These are phyloP conservation scores for Scheffersomyces spartinae DNA, from an alignment of 805 yeast genomes.

Conservation along the genomic window DNA sequence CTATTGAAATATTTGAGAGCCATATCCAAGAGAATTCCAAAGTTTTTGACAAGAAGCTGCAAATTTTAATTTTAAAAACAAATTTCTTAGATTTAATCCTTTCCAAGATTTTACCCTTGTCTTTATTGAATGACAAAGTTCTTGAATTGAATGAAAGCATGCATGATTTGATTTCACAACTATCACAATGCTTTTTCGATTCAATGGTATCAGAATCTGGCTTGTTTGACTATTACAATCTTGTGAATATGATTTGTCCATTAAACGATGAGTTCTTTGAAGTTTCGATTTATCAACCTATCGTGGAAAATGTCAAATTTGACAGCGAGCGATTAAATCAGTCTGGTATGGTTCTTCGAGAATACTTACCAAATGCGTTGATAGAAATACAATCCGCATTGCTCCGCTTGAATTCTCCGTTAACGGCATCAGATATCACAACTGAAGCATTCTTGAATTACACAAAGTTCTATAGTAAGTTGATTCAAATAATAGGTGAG, in stretches of 20 bases:
- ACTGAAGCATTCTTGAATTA: slow-evolving; percentile 38
- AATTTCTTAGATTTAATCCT: slow-evolving; percentile 52
- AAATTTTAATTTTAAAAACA: slow-evolving; percentile 29
- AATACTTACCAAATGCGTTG: slow-evolving; percentile 47
- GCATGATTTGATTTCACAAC: slow-evolving; percentile 18
- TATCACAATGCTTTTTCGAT: slow-evolving; percentile 36
- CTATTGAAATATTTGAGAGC: slow-evolving; percentile 26
- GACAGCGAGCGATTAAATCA: slow-evolving; percentile 29
- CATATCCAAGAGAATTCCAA: slow-evolving; percentile 19
- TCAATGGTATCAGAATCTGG: slow-evolving; percentile 40
- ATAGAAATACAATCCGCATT: slow-evolving; percentile 43
- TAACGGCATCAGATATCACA: slow-evolving; percentile 44
- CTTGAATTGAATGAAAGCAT: slow-evolving; percentile 24
- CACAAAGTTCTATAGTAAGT: slow-evolving; percentile 33
- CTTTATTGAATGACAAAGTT: slow-evolving; percentile 26
- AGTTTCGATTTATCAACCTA: slow-evolving; percentile 52
- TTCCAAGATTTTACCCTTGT: slow-evolving; percentile 39
- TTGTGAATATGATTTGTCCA: slow-evolving; percentile 64
- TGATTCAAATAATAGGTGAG: slow-evolving; percentile 22
- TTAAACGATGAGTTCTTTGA: slow-evolving; percentile 47
- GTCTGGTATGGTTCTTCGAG: slow-evolving; percentile 35
- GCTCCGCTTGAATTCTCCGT: slow-evolving; percentile 52
- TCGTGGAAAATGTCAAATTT: slow-evolving; percentile 49
- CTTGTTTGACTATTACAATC: slow-evolving; percentile 46
- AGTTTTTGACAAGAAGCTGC: slow-evolving; percentile 13